These are phyloP conservation scores for Pelargonium myrrhifolium DNA, from an alignment of 441 rosid genomes.

Conservation along the genomic window DNA sequence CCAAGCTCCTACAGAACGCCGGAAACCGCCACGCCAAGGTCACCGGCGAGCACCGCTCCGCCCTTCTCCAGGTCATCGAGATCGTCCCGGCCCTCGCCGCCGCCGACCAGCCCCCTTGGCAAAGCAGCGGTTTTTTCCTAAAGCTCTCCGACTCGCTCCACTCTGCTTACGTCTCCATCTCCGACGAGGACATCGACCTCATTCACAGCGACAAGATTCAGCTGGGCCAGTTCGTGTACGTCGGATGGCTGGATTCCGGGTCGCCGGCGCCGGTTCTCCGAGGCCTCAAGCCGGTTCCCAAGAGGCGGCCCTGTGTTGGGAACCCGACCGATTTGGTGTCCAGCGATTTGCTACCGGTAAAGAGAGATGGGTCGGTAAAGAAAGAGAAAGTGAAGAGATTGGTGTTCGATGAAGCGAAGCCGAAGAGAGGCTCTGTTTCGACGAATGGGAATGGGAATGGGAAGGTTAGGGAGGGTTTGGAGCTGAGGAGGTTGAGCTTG, in stretches of 20 bases:
- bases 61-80: slow-evolving; percentile 46
- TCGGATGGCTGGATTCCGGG: slow-evolving; percentile 29
- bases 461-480: slow-evolving; percentile 11
- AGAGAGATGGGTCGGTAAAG: too few species aligned
- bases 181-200: slow-evolving; percentile 33
- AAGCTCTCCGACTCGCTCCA: slow-evolving; percentile 52
- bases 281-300: slow-evolving; percentile 40
- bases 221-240: slow-evolving; percentile 43
- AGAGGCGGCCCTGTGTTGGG: slow-evolving; percentile 37
- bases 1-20: slow-evolving; percentile 35
- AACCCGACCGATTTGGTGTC: slow-evolving; percentile 40
- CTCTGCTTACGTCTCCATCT: slow-evolving; percentile 40
- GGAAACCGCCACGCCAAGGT: slow-evolving; percentile 23
- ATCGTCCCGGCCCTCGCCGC: slow-evolving; percentile 36
- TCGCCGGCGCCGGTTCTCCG: slow-evolving; percentile 40
- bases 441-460: not conserved
- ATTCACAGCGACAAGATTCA: slow-evolving; percentile 39
- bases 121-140: slow-evolving; percentile 40
- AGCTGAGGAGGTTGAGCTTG: slow-evolving; percentile 30
- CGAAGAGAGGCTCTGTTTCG: too few species aligned
- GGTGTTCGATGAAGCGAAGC: not conserved
- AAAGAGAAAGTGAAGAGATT: not conserved
- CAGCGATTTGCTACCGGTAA: slow-evolving; percentile 27
- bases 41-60: slow-evolving; percentile 36
- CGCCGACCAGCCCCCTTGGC: slow-evolving; percentile 38